Percentiles rank a stretch among this genome's conserved stretches.
Conservation (phyloP, 768 basidiomycete genomes). For the Serendipita indica region DNA sequence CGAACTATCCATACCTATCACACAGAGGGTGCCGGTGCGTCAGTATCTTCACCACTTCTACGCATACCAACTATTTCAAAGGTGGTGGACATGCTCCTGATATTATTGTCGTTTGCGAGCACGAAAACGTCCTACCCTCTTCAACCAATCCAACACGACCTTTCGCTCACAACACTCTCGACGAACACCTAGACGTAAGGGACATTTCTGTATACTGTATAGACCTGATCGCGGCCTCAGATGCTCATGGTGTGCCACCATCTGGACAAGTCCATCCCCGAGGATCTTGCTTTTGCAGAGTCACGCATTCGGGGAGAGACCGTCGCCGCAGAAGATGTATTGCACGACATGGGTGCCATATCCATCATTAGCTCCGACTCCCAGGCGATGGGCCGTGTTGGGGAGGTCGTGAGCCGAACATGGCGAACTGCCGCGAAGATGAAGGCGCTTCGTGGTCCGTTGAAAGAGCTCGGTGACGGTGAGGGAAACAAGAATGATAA, state of each 20-base stretch:
- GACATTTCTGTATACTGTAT: not conserved
- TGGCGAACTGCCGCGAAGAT: constrained; percentile 98
- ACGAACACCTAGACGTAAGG: constrained; percentile 90
- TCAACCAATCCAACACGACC: constrained; percentile 97
- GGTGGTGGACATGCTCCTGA: constrained; percentile 96
- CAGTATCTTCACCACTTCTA: not conserved
- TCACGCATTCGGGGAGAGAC: constrained; percentile 95
- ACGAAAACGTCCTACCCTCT: constrained; percentile 78
- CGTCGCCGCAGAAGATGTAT: constrained; percentile 90
- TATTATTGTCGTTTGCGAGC: constrained; percentile 92
- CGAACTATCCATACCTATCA: constrained; percentile 97
- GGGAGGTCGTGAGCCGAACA: constrained; percentile 81
- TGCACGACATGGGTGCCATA: constrained; percentile 86
- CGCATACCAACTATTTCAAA: constrained; percentile 17
- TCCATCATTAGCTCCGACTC: constrained; percentile 95
- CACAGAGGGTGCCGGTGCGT: constrained; percentile 77
- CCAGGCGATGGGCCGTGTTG: constrained; percentile 97
- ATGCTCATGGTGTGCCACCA: constrained; percentile 99
- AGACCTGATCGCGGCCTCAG: constrained; percentile 26
- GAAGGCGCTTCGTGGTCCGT: constrained; percentile 60
- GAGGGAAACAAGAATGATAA: constrained; percentile 52
- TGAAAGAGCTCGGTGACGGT: constrained; percentile 51
- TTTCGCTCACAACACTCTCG: constrained; percentile 78
- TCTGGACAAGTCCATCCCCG: constrained; percentile 76
- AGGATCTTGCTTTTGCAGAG: constrained; percentile 92